phyloP scores from a whole-genome alignment of 805 yeast genomes.

The Suhomyces sp. region DNA sequence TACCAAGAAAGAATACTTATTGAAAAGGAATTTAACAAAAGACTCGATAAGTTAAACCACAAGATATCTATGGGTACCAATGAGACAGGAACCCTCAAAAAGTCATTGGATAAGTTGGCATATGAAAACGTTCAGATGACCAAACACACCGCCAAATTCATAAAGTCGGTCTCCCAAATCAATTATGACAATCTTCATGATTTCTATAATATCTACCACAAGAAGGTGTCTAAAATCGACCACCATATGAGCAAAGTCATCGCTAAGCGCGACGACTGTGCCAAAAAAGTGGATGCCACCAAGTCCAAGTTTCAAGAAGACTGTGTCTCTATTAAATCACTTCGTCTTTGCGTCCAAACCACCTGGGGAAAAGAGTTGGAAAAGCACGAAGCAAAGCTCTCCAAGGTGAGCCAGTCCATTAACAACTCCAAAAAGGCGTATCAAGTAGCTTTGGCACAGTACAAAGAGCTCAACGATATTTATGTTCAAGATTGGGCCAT shows the following conservation, averaged over 20 bases:
- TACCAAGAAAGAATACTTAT: slow-evolving; percentile 48
- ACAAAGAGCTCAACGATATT: slow-evolving; percentile 54
- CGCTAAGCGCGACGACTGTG: slow-evolving; percentile 40
- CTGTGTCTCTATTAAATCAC: slow-evolving; percentile 56
- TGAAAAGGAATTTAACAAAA: slow-evolving; percentile 70
- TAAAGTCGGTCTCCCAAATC: slow-evolving; percentile 47
- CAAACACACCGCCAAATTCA: slow-evolving; percentile 52
- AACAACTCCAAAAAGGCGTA: slow-evolving; percentile 50
- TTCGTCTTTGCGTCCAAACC: slow-evolving; percentile 59
- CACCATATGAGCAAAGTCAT: slow-evolving; percentile 53
- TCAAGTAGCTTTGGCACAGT: slow-evolving; percentile 49
- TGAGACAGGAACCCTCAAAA: slow-evolving; percentile 58
- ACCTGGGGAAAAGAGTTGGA: slow-evolving; percentile 74
- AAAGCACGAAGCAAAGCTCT: slow-evolving; percentile 53
- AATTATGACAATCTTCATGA: slow-evolving; percentile 49
- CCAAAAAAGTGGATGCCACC: slow-evolving; percentile 32
- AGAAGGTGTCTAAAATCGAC: slow-evolving; percentile 56
- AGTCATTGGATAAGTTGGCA: slow-evolving; percentile 56
- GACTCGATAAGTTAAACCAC: slow-evolving; percentile 49
- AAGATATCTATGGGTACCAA: slow-evolving; percentile 48
- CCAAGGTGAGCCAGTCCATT: slow-evolving; percentile 44
- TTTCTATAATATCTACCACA: slow-evolving; percentile 50
- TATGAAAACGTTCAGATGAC: slow-evolving; percentile 59
- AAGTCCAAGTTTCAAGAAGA: slow-evolving; percentile 54
- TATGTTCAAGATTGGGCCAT: slow-evolving; percentile 74